phyloP scores from a whole-genome alignment of 768 basidiomycete genomes.

The Phylloporus arenicola region DNA sequence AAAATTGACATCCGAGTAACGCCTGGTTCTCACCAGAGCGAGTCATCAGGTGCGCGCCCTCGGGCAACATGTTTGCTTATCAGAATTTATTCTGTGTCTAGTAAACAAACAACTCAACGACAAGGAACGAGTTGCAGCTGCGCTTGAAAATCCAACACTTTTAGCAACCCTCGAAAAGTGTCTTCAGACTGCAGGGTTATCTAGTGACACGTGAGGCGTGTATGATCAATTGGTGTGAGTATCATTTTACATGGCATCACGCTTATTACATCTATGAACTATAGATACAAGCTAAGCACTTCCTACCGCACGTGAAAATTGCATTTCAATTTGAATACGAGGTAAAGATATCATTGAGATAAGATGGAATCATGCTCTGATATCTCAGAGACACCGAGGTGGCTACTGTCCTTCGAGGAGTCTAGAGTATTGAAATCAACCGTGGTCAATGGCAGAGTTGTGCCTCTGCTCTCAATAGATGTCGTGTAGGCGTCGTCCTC shows the following conservation, averaged over 20 bases:
- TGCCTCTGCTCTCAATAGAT: not conserved
- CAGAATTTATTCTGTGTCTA: constrained; percentile 24
- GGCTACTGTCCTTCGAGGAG: not conserved
- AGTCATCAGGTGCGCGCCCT: constrained; percentile 62
- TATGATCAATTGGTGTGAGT: not conserved
- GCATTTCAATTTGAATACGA: not conserved
- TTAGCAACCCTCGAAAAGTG: constrained; percentile 84
- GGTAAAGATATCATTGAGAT: not conserved
- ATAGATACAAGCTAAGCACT: not conserved
- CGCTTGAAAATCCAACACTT: constrained; percentile 85
- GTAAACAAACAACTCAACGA: constrained; percentile 99
- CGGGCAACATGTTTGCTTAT: not conserved
- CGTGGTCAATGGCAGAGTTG: constrained; percentile 11
- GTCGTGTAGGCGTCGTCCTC: constrained; percentile 10
- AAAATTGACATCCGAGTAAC: constrained; percentile 92
- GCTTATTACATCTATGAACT: not conserved
- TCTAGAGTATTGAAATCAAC: constrained; percentile 2
- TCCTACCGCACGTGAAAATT: not conserved
- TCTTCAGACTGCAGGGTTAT: constrained; percentile 36
- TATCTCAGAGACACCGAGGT: not conserved
- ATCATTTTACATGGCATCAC: not conserved
- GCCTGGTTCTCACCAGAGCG: constrained; percentile 94
- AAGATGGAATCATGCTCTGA: not conserved
- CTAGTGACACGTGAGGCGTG: not conserved
- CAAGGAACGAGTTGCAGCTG: constrained; percentile 96